A percentile compares a stretch with the other conserved stretches of the same genome.
phyloP scores from a whole-genome alignment of 148 eudicot genomes.

The Arbutus unedo region DNA sequence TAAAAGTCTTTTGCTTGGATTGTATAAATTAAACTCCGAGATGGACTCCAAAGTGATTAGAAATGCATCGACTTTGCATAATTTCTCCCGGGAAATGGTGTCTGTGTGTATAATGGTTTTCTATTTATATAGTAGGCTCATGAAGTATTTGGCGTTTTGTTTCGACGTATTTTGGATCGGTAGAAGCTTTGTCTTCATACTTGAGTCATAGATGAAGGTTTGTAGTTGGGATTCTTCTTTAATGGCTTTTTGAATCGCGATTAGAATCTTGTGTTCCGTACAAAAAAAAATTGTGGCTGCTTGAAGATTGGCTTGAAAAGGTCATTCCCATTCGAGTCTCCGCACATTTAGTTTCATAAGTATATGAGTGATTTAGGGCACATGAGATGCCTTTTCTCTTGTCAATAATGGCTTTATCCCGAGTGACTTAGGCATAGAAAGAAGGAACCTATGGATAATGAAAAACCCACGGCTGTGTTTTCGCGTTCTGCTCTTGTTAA shows the following conservation, averaged over 20 bases:
- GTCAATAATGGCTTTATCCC: too few species aligned
- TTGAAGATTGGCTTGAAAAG: neutral
- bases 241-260: neutral
- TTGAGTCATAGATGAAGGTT: neutral
- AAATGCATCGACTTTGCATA: neutral
- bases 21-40: neutral
- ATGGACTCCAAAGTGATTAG: neutral
- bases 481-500: too few species aligned
- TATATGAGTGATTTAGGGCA: too few species aligned
- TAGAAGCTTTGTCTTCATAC: neutral
- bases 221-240: neutral
- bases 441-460: too few species aligned
- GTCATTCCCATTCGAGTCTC: too few species aligned
- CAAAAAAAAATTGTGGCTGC: neutral
- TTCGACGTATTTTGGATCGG: neutral
- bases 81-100: neutral
- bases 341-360: too few species aligned
- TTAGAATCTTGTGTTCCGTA: neutral
- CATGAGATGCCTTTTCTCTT: too few species aligned
- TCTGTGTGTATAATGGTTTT: neutral
- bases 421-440: too few species aligned
- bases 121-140: neutral
- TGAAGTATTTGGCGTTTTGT: neutral
- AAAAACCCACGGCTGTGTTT: too few species aligned
- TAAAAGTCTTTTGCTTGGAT: neutral